A percentile compares a stretch with the other conserved stretches of the same genome.
These are phyloP conservation scores for Lentinula guzmanii DNA, from an alignment of 768 basidiomycete species.

Conservation along the genomic window DNA sequence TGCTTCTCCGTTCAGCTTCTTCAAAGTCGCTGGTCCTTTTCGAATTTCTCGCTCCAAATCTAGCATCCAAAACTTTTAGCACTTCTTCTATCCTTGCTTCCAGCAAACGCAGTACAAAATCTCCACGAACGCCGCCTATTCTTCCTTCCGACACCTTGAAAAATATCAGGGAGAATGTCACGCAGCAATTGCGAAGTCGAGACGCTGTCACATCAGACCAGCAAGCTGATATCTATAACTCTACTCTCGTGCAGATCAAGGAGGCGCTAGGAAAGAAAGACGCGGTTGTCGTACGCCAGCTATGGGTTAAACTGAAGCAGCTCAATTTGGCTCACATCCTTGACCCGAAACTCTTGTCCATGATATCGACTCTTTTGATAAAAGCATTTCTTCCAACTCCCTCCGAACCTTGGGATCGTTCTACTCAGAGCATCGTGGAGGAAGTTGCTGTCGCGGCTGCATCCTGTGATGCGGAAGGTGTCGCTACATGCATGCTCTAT, in stretches of 20 bases:
- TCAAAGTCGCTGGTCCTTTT: conserved; percentile 19
- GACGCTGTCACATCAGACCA: conserved; percentile 17
- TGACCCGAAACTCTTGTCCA: conserved; percentile 32
- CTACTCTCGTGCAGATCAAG: conserved; percentile 29
- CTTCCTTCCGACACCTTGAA: conserved; percentile 4
- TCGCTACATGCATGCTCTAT: conserved; percentile 43
- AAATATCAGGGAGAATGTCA: conserved; percentile 14
- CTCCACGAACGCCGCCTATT: background rate
- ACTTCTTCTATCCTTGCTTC: background rate
- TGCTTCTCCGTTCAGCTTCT: background rate
- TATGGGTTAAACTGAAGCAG: conserved; percentile 40
- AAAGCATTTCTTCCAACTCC: conserved; percentile 17
- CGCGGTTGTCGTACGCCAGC: conserved; percentile 16
- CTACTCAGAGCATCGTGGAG: conserved; percentile 26
- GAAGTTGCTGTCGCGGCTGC: conserved; percentile 47
- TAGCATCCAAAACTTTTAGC: conserved; percentile 15
- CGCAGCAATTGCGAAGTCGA: conserved; percentile 3
- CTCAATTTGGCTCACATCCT: conserved; percentile 40
- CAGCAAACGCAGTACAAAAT: background rate
- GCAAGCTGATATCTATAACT: conserved; percentile 28
- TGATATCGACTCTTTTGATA: conserved; percentile 30
- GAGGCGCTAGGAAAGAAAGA: conserved; percentile 30
- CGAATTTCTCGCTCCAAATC: conserved; percentile 38
- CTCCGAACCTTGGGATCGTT: conserved; percentile 17
- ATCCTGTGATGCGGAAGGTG: conserved; percentile 35